These are phyloP conservation scores for Leccinum arenicola DNA, from an alignment of 768 basidiomycete genomes.

Conservation along the genomic window DNA sequence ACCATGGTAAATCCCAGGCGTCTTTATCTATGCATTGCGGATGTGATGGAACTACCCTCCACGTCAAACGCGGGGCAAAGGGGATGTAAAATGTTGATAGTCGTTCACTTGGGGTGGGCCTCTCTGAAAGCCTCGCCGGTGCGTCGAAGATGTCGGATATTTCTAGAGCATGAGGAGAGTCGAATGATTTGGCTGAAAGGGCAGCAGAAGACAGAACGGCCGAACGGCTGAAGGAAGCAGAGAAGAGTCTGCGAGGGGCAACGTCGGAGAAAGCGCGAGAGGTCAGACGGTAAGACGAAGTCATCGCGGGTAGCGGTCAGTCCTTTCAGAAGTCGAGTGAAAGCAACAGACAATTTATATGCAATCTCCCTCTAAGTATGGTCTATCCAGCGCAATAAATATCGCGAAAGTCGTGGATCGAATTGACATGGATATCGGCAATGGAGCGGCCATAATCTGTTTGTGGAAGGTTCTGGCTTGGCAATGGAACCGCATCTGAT, in stretches of 20 bases:
- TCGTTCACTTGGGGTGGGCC: conserved; percentile 25
- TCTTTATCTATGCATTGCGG: conserved; percentile 4
- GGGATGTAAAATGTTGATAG: conserved; percentile 5
- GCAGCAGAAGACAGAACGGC: conserved; percentile 8
- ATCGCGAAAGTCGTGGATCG: conserved; percentile 4
- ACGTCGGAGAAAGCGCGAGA: conserved; percentile 4
- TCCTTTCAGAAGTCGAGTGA: neutral
- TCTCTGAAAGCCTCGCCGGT: conserved; percentile 39
- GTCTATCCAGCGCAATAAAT: neutral
- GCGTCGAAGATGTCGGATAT: conserved; percentile 56
- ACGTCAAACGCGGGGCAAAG: conserved; percentile 4
- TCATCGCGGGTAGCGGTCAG: conserved; percentile 11
- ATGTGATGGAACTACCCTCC: conserved; percentile 8
- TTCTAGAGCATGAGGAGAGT: conserved; percentile 23
- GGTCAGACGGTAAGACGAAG: conserved; percentile 10
- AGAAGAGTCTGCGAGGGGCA: conserved; percentile 9
- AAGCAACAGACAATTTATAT: conserved; percentile 18
- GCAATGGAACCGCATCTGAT: neutral
- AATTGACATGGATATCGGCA: conserved; percentile 13
- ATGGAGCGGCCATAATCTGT: conserved; percentile 21
- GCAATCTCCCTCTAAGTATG: neutral
- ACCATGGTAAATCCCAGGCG: conserved; percentile 21
- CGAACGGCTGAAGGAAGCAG: conserved; percentile 15
- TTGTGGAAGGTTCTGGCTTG: neutral
- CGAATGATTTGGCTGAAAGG: conserved; percentile 3